Percentiles rank a stretch among this genome's conserved stretches.
phyloP scores from a whole-genome alignment of 805 yeast genomes.

The Zygoascus biomembranicola region DNA sequence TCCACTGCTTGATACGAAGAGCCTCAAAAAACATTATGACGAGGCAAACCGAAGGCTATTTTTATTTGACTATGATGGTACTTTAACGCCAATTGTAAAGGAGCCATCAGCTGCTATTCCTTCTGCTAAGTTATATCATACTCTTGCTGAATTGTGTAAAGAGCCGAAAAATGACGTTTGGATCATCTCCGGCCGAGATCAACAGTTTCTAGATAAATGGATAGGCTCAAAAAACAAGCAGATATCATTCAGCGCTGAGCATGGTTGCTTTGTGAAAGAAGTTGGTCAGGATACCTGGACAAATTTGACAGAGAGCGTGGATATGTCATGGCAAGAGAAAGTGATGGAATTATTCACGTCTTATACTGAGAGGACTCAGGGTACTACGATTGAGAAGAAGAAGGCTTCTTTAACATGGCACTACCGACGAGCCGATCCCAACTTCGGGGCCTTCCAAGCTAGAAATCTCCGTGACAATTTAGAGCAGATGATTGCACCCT shows the following conservation, averaged over 20 bases:
- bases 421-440: constrained; percentile 91
- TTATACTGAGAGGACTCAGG: constrained; percentile 85
- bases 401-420: constrained; percentile 98
- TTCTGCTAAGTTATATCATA: constrained; percentile 55
- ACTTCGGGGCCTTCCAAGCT: constrained; percentile 82
- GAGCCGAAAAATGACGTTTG: constrained; percentile 85
- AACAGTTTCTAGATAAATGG: constrained; percentile 80
- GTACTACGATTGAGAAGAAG: constrained; percentile 76
- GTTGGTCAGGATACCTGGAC: constrained; percentile 63
- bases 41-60: constrained; percentile 63
- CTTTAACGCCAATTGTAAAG: constrained; percentile 89
- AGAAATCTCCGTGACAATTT: constrained; percentile 59
- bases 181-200: constrained; percentile 96
- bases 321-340: constrained; percentile 91
- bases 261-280: constrained; percentile 88
- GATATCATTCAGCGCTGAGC: constrained; percentile 90
- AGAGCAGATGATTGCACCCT: constrained; percentile 46
- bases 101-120: constrained; percentile 99
- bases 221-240: constrained; percentile 54
- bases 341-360: constrained; percentile 66
- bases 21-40: constrained; percentile 50
- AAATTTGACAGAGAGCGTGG: constrained; percentile 70
- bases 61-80: constrained; percentile 94
- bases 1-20: constrained; percentile 73
- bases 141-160: constrained; percentile 49